Conservation (phyloP, 345 rosid genomes). For the Psidium guajava region DNA sequence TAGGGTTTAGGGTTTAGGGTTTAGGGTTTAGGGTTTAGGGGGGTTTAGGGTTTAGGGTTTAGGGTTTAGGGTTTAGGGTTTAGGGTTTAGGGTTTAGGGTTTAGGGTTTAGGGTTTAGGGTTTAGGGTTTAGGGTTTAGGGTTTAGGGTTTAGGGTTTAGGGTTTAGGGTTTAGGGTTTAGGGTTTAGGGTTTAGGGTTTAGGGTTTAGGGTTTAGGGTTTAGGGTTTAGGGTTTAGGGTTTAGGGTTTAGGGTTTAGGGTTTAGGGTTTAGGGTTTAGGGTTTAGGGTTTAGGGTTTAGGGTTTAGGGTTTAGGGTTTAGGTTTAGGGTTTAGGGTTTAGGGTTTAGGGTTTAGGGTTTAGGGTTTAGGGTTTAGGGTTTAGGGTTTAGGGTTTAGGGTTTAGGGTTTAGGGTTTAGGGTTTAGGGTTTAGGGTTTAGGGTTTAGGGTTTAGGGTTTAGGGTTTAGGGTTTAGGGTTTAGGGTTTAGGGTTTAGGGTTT, state of each 20-base stretch:
- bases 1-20: neutral
- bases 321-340: neutral
- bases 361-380: neutral
- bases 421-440: constrained; percentile 2
- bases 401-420: constrained; percentile 3
- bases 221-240: constrained; percentile 1
- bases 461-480: neutral
- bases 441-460: neutral
- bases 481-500: neutral
- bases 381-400: constrained; percentile 2
- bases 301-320: constrained; percentile 1
- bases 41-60: neutral
- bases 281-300: neutral
- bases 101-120: neutral
- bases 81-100: neutral
- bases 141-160: neutral
- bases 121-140: neutral
- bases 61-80: neutral
- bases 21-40: neutral
- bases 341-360: neutral
- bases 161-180: constrained; percentile 2
- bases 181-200: constrained; percentile 3
- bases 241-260: constrained; percentile 3
- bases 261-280: neutral
- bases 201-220: constrained; percentile 2